Evolutionary conservation across 2,329 filamentous ascomycete genomes (phyloP).

Genomic region (Bertia moriformis): DNA sequence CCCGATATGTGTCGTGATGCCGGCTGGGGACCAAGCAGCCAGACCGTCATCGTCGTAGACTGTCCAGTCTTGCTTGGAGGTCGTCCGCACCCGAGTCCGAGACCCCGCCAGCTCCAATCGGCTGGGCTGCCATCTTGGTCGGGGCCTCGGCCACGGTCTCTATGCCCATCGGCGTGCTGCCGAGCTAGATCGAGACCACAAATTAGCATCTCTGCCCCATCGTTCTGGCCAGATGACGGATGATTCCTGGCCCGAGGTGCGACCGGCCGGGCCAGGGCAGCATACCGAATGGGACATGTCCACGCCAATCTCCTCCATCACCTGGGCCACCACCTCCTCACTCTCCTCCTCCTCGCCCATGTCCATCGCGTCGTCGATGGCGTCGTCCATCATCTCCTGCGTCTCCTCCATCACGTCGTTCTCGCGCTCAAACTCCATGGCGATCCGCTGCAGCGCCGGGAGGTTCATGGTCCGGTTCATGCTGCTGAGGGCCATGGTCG

Average conservation of each 20-base stretch:
- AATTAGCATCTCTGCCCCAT: neutral
- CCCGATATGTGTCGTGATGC: too few species aligned
- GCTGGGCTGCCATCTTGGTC: neutral
- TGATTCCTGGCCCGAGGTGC: neutral
- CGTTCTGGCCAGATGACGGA: neutral
- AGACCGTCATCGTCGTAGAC: neutral
- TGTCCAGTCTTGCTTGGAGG: neutral
- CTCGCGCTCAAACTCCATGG: slow-evolving; percentile 97
- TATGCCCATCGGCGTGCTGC: neutral
- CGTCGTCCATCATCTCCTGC: slow-evolving; percentile 99
- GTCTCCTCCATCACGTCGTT: slow-evolving; percentile 99
- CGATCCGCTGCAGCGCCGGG: slow-evolving; percentile 84
- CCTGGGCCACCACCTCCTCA: slow-evolving; percentile 91
- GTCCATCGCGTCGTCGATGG: slow-evolving; percentile 91
- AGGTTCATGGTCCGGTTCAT: slow-evolving; percentile 99
- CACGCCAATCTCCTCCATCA: slow-evolving; percentile 90
- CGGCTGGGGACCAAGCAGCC: too few species aligned
- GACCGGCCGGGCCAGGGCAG: too few species aligned
- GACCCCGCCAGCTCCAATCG: neutral
- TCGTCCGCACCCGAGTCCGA: neutral
- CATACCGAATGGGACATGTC: slow-evolving; percentile 80
- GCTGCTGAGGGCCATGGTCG: slow-evolving; percentile 77
- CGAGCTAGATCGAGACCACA: neutral
- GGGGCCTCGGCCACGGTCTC: neutral
- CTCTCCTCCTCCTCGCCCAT: slow-evolving; percentile 87